Percentiles rank a stretch among this genome's conserved stretches.
phyloP scores from a whole-genome alignment of 495 filamentous ascomycete genomes.

The Aspergillus bridgeri region DNA sequence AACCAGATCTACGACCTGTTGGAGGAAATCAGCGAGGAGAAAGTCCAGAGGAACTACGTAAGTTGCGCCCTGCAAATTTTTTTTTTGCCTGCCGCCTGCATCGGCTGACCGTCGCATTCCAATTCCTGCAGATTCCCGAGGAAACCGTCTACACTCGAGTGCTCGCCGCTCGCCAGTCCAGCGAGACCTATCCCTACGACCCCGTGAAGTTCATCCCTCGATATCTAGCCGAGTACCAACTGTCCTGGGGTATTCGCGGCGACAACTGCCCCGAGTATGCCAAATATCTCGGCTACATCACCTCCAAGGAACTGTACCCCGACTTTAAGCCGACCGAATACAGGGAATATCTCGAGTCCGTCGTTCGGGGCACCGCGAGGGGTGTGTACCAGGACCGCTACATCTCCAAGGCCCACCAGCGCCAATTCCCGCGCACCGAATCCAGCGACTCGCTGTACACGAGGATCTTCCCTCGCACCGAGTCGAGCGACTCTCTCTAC shows the following conservation, averaged over 20 bases:
- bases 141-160: slow-evolving; percentile 43
- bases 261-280: slow-evolving; percentile 58
- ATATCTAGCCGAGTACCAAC: slow-evolving; percentile 46
- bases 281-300: slow-evolving; percentile 56
- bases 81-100: neutral
- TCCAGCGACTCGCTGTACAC: slow-evolving; percentile 44
- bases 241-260: slow-evolving; percentile 50
- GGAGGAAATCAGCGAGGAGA: slow-evolving; percentile 53
- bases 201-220: slow-evolving; percentile 43
- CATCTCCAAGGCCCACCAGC: slow-evolving; percentile 42
- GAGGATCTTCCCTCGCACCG: slow-evolving; percentile 41
- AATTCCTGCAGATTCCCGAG: slow-evolving; percentile 33
- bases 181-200: slow-evolving; percentile 48
- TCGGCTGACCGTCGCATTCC: slow-evolving; percentile 4
- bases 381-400: slow-evolving; percentile 45
- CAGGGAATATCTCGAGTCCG: slow-evolving; percentile 39
- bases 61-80: slow-evolving; percentile 26
- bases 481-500: slow-evolving; percentile 43
- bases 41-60: slow-evolving; percentile 49
- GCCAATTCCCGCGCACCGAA: slow-evolving; percentile 43
- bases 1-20: slow-evolving; percentile 49
- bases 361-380: slow-evolving; percentile 40
- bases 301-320: slow-evolving; percentile 55
- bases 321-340: slow-evolving; percentile 44
- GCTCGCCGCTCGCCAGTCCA: slow-evolving; percentile 39